Base-by-base conservation (phyloP, 2,329 filamentous ascomycete genomes). In the Cladorrhinum sp. region DNA sequence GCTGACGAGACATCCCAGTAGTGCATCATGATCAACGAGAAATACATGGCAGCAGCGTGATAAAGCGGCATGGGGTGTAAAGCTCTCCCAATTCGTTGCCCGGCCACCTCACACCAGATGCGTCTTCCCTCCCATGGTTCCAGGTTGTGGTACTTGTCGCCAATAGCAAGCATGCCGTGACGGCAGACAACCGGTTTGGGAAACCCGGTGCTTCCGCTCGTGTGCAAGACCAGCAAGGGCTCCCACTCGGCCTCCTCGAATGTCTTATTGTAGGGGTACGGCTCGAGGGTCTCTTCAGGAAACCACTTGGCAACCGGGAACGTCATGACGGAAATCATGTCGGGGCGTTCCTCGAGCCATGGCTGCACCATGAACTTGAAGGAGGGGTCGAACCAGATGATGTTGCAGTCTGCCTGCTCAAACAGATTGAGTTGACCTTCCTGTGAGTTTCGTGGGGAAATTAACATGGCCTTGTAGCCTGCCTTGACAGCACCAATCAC, bases 361-460 rank as follows among this genome's bases (percentile, higher is more conserved):
- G 75, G 73, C 61, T 75, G 68, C 3, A 77, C 71, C 12, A 69
- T 57, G 5, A 68, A 63, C 39, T 70, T 68, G 58, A 71, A 71
- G 0, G 70, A 65, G 3, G 64, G 62, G 1, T 76, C 67, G 58
- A 73, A 77, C 49, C 68, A 71, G 18, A 82, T 33, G n/a, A 71
- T 66, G 48, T 72, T 69, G 67, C 79, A 81, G 57, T 77, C 68
- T 0, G 79, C 79, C 23, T 69, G 70, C 30, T 79, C 71, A 36
- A 82, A 77, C 0, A 82, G 73, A 36, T 75, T 76, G 14, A 79
- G 59, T 61, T 81, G 78, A 2, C 73, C 78, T 50, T 80, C 78
- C 5, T 72, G 69, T 1, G 76, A 75, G 62, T 81, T 82, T 2
- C 79, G 74, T 0, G 77, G 73, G 18, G 78, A 81, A 48, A 80